These are phyloP conservation scores for Aspergillus ostianus DNA, from an alignment of 495 filamentous ascomycete genomes.

Conservation along the genomic window DNA sequence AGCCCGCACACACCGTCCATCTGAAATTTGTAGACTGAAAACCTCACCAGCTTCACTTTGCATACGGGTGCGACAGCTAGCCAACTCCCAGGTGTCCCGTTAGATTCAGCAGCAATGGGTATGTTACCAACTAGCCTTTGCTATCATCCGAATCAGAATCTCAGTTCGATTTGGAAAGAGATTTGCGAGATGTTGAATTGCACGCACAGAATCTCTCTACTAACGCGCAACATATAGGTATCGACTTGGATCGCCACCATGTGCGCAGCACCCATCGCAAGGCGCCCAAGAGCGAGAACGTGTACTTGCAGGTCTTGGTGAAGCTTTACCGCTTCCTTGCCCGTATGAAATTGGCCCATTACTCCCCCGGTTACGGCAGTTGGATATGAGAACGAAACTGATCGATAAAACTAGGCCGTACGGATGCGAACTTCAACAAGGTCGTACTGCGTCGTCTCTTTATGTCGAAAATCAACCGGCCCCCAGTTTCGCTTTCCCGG, in stretches of 20 bases:
- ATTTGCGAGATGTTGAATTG: neutral
- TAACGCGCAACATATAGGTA: constrained; percentile 41
- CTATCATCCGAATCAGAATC: neutral
- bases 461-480: constrained; percentile 96
- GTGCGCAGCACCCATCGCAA: constrained; percentile 84
- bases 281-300: constrained; percentile 97
- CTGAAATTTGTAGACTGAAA: constrained; percentile 46
- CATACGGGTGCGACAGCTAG: constrained; percentile 47
- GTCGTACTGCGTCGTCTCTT: constrained; percentile 93
- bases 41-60: constrained; percentile 39
- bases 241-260: constrained; percentile 77
- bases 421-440: constrained; percentile 96
- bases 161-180: neutral
- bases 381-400: constrained; percentile 16
- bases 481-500: constrained; percentile 88
- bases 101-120: constrained; percentile 51
- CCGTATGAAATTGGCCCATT: constrained; percentile 57
- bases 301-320: constrained; percentile 94
- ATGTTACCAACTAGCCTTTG: constrained; percentile 17
- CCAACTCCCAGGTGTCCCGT: constrained; percentile 45
- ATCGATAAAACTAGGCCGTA: constrained; percentile 65
- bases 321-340: constrained; percentile 99
- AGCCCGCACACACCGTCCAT: constrained; percentile 49
- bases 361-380: constrained; percentile 8
- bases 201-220: neutral